Conservation (phyloP, 2,329 filamentous ascomycete genomes). For the Verticillium longisporum region DNA sequence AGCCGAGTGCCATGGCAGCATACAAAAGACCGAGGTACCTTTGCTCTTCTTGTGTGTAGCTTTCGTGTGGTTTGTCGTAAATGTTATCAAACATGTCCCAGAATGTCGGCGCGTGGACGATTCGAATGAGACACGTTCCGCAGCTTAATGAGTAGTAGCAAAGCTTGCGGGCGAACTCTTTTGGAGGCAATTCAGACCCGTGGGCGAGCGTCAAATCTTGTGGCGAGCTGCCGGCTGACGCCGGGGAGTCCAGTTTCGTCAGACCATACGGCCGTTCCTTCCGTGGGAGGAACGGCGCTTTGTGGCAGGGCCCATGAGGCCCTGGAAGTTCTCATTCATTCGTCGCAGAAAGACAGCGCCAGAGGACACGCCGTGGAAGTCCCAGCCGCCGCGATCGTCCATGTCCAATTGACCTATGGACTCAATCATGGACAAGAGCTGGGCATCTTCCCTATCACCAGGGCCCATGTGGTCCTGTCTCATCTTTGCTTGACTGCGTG, state of each 20-base stretch:
- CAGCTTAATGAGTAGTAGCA: slow-evolving; percentile 51
- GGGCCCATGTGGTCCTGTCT: slow-evolving; percentile 24
- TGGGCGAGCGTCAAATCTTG: slow-evolving; percentile 46
- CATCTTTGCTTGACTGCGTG: slow-evolving; percentile 36
- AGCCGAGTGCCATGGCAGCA: slow-evolving; percentile 64
- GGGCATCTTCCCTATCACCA: slow-evolving; percentile 53
- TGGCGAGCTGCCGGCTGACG: slow-evolving; percentile 57
- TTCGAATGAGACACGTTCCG: slow-evolving; percentile 54
- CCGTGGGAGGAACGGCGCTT: slow-evolving; percentile 46
- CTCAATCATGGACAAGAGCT: slow-evolving; percentile 91
- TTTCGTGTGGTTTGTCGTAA: slow-evolving; percentile 62
- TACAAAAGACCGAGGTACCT: slow-evolving; percentile 66
- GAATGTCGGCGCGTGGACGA: slow-evolving; percentile 78
- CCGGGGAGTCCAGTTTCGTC: slow-evolving; percentile 62
- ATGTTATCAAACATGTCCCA: slow-evolving; percentile 70
- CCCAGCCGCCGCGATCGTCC: slow-evolving; percentile 85
- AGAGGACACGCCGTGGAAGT: slow-evolving; percentile 91
- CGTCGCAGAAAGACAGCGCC: slow-evolving; percentile 81
- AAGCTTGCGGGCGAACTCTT: slow-evolving; percentile 44
- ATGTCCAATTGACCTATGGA: slow-evolving; percentile 86
- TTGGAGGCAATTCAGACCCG: slow-evolving; percentile 63
- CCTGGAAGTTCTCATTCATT: slow-evolving; percentile 81
- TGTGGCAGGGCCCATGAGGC: slow-evolving; percentile 60
- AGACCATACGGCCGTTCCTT: slow-evolving; percentile 41
- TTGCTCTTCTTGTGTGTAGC: slow-evolving; percentile 57